Base-by-base conservation (phyloP, 2,329 filamentous ascomycete genomes). In the Beauveria medogensis region DNA sequence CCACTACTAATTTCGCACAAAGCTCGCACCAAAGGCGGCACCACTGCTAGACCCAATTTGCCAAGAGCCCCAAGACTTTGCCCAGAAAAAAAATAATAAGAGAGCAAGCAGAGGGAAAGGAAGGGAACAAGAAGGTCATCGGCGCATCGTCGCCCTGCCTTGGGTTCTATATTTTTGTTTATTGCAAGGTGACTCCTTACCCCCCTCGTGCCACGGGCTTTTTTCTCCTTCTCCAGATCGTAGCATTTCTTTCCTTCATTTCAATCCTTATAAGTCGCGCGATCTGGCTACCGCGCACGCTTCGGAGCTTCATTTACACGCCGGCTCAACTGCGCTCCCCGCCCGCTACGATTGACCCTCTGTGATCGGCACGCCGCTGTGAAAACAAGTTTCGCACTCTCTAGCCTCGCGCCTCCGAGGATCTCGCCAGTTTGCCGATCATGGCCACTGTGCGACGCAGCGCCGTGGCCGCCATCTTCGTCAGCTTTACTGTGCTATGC, bases 31-130 rank as follows among this genome's bases (percentile, higher is more conserved):
- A 41, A 60, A 40, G 58, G 58, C 58, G 58, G 58, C 58, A 55
- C 58, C 43, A 24, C 12, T 30, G 24, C 58, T 60, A 60, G 51
- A 28, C 58, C 58, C 51, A 60, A 60, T 48, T 41, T 54, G 58
- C 58, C 58, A 60, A 60, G 58, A 41, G 24, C 44, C 5, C 53
- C 58, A 55, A 60, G 58, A 55, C 51, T 55, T 60, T 50, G 57
- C 48, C 57, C 28, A 58, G 46, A 34, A 37, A 57, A 56, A 46
- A 53, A 46, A 59, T 24, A 54, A 46, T n/a, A 37, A 50, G n/a
- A n/a, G 28, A 20, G 41, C 41, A 43, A 43, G 41, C 41, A 43
- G n/a, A 43, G 41, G 41, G 18, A 34, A 54, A 20, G 50, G 22
- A 34, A 59, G 10, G 40, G 56, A 24, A 44, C 46, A 40, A 47